A percentile compares a stretch with the other conserved stretches of the same genome.
Conservation (phyloP, 441 rosid species). For the Eutrema salsugineum region DNA sequence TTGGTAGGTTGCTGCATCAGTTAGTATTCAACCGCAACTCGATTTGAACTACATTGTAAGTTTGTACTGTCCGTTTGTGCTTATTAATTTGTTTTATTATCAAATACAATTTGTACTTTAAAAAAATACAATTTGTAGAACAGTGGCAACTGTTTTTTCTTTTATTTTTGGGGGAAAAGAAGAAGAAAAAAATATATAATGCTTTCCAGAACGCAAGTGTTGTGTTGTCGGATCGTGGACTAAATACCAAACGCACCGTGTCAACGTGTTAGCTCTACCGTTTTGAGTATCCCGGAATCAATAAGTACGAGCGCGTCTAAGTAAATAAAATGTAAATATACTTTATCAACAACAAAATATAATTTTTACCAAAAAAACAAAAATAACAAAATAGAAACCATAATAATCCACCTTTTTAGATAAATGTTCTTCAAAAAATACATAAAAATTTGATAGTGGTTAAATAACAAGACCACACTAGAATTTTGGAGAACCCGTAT, state of each 20-base stretch:
- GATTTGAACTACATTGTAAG: neutral
- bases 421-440: neutral
- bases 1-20: neutral
- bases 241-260: neutral
- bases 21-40: neutral
- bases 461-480: neutral
- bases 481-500: neutral
- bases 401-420: neutral
- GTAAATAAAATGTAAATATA: neutral
- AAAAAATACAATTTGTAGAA: neutral
- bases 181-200: neutral
- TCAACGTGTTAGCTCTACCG: constrained; percentile 1
- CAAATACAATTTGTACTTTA: neutral
- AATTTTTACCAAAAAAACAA: too few species aligned
- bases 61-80: neutral
- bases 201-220: neutral
- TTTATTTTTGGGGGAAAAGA: too few species aligned
- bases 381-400: neutral
- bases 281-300: neutral
- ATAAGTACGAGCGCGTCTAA: neutral
- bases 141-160: neutral
- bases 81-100: neutral
- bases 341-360: neutral
- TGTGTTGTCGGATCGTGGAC: constrained; percentile 3
- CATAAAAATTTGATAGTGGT: neutral